Conservation (phyloP, 345 rosid species). For the Clarkia xantiana region DNA sequence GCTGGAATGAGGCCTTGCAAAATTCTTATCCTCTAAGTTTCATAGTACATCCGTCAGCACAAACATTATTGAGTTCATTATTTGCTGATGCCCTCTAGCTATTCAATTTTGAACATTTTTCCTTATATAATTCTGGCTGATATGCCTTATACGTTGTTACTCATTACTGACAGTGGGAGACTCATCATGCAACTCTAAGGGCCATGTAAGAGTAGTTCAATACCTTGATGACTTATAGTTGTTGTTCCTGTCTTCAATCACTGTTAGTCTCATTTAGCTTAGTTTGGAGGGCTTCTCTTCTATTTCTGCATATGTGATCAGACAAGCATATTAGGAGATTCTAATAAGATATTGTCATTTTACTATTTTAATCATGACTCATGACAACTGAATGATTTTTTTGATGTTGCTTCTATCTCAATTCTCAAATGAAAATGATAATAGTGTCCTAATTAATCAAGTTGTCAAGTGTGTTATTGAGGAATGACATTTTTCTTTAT, state of each 20-base stretch:
- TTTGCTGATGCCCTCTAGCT: conserved; percentile 4
- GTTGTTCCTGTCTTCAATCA: too few relatives aligned
- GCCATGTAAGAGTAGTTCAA: conserved; percentile 58
- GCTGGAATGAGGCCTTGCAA: conserved; percentile 78
- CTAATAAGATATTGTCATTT: conserved; percentile 60
- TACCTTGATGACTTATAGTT: too few relatives aligned
- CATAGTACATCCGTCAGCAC: conserved; percentile 47
- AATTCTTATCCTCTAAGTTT: conserved; percentile 60
- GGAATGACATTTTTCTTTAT: too few relatives aligned
- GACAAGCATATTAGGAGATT: conserved; percentile 53
- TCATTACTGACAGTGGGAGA: conserved; percentile 69
- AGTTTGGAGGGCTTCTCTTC: conserved; percentile 55
- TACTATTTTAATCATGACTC: not conserved
- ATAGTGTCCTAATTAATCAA: too few relatives aligned
- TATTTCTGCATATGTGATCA: conserved; percentile 81
- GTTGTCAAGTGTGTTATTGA: too few relatives aligned
- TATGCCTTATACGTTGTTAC: conserved; percentile 10
- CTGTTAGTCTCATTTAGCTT: too few relatives aligned
- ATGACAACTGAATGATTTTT: too few relatives aligned
- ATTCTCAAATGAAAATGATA: too few relatives aligned
- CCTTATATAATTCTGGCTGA: conserved; percentile 3
- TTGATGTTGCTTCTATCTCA: too few relatives aligned
- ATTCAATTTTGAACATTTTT: not conserved
- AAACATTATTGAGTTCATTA: conserved; percentile 51
- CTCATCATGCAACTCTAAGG: conserved; percentile 58